phyloP scores from a whole-genome alignment of 73 alveolate species.

The Loxodes magnus region DNA sequence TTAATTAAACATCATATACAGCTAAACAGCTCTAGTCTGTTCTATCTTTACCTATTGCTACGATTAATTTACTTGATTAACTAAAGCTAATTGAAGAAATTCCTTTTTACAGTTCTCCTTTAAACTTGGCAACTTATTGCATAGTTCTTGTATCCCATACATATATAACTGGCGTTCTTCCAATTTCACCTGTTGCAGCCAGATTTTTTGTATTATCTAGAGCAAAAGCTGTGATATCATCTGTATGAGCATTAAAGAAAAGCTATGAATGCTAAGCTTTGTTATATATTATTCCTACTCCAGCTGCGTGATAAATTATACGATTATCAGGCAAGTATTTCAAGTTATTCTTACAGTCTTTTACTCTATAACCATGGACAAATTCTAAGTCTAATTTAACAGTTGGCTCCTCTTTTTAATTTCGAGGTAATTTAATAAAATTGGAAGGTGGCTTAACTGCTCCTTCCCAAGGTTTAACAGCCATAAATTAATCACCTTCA shows the following conservation, averaged over 20 bases:
- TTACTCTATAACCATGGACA: conserved; percentile 93
- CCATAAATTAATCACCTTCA: conserved; percentile 68
- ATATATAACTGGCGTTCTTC: conserved; percentile 58
- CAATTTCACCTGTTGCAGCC: conserved; percentile 92
- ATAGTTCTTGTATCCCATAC: conserved; percentile 82
- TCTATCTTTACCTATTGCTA: conserved; percentile 64
- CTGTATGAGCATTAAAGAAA: conserved; percentile 67
- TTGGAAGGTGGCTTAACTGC: conserved; percentile 75
- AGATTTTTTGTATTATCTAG: conserved; percentile 40
- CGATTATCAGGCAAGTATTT: conserved; percentile 49
- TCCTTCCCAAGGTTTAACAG: conserved; percentile 69
- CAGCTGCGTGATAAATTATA: conserved; percentile 88
- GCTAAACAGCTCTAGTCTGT: conserved; percentile 70
- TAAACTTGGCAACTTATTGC: conserved; percentile 33
- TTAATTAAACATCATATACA: conserved; percentile 44
- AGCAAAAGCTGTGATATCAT: conserved; percentile 75
- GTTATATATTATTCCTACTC: conserved; percentile 74
- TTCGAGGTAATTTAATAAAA: conserved; percentile 57
- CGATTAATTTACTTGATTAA: conserved; percentile 60
- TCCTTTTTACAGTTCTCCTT: conserved; percentile 62
- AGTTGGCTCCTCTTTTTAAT: conserved; percentile 67
- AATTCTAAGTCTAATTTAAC: conserved; percentile 58
- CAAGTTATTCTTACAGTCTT: conserved; percentile 86
- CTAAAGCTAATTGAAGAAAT: conserved; percentile 59
- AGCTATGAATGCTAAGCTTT: conserved; percentile 47